Percentiles rank a stretch among this genome's conserved stretches.
phyloP scores from a whole-genome alignment of 2,329 filamentous ascomycete genomes.

The Fusarium sp. region DNA sequence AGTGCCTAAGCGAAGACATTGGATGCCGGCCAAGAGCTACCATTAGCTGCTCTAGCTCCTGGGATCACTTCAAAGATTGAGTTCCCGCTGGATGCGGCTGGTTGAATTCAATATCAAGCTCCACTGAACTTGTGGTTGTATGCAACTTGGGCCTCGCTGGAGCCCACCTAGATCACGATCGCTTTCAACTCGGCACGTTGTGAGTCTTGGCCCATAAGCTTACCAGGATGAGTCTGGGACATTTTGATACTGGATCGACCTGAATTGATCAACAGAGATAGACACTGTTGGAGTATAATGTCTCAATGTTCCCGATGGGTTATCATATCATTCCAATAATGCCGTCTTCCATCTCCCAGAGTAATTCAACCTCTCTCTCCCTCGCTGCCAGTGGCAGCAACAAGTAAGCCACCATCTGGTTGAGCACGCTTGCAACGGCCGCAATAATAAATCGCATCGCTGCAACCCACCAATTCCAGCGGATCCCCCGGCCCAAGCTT shows the following conservation, averaged over 20 bases:
- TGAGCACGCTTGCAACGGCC: constrained; percentile 14
- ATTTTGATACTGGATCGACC: background rate
- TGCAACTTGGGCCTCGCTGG: constrained; percentile 16
- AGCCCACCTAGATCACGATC: constrained; percentile 30
- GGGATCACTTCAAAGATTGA: background rate
- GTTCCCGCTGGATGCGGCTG: constrained; percentile 27
- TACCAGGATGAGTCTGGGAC: constrained; percentile 13
- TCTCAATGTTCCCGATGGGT: background rate
- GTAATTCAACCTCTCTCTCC: background rate
- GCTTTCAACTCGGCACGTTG: constrained; percentile 20
- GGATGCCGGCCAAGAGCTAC: background rate
- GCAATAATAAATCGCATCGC: constrained; percentile 19
- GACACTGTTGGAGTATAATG: background rate
- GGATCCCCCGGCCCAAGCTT: constrained; percentile 27
- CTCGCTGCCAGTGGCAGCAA: background rate
- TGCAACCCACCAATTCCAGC: constrained; percentile 34
- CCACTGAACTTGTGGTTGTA: constrained; percentile 23
- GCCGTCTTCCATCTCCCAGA: background rate
- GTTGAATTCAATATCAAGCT: constrained; percentile 27
- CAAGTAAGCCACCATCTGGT: constrained; percentile 5
- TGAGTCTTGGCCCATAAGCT: constrained; percentile 15
- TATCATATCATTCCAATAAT: background rate
- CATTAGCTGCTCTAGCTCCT: background rate
- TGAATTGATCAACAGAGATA: background rate
- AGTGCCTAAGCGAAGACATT: background rate